Percentiles rank a stretch among this genome's conserved stretches.
Evolutionary conservation across 1,139 yeast species (phyloP).

Genomic region (Yamadazyma mexicana): DNA sequence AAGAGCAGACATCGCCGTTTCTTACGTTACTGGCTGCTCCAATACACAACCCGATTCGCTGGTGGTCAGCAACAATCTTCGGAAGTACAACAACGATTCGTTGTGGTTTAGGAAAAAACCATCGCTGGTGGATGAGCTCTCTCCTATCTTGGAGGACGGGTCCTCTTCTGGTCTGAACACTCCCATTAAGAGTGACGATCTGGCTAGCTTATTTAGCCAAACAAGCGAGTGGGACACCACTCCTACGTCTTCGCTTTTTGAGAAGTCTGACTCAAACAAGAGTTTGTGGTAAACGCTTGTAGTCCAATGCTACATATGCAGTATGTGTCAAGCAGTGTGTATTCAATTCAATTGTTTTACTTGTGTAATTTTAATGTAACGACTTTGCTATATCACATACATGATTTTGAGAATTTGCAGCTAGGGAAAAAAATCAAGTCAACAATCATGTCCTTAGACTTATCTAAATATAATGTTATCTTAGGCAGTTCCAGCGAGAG

Average conservation of each 20-base stretch:
- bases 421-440: background rate
- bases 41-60: background rate
- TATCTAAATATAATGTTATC: conserved; percentile 23
- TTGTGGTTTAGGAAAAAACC: conserved; percentile 1
- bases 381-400: no score
- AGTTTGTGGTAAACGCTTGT: no score
- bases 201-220: background rate
- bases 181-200: background rate
- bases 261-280: background rate
- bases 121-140: background rate
- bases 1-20: background rate
- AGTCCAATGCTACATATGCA: no score
- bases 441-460: conserved; percentile 1
- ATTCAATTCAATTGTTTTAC: no score
- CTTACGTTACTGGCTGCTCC: background rate
- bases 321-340: no score
- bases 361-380: no score
- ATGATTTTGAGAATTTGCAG: background rate
- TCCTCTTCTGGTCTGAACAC: conserved; percentile 1
- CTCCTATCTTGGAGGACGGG: conserved; percentile 1
- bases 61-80: background rate
- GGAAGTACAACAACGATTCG: background rate
- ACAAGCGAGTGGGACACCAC: background rate
- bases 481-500: conserved; percentile 88
- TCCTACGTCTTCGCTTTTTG: background rate